Conservation (phyloP, 2,329 filamentous ascomycete genomes). For the Cercospora sp. region DNA sequence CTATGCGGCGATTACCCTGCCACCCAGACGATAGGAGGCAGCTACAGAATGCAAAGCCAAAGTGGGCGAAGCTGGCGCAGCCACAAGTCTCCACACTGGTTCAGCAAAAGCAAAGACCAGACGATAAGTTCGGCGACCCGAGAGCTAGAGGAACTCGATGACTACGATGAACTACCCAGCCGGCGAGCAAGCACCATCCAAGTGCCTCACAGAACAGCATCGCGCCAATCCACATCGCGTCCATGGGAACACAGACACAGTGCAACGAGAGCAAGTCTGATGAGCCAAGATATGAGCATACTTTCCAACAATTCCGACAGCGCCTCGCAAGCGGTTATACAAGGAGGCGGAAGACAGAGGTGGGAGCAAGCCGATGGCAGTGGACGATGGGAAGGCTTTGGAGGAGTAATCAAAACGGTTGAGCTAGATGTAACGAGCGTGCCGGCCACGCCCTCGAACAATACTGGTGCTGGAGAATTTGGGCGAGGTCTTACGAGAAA, state of each 20-base stretch:
- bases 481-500: conserved; percentile 20
- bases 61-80: conserved; percentile 12
- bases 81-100: conserved; percentile 7
- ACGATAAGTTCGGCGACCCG: conserved; percentile 6
- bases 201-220: background rate
- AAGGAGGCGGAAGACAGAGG: conserved; percentile 18
- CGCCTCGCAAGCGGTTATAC: conserved; percentile 6
- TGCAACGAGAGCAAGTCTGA: background rate
- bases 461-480: conserved; percentile 15
- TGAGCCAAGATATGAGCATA: conserved; percentile 13
- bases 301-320: background rate
- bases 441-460: conserved; percentile 8
- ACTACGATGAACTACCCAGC: conserved; percentile 7
- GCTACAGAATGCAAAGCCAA: conserved; percentile 12
- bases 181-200: conserved; percentile 8
- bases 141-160: conserved; percentile 6
- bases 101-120: conserved; percentile 12
- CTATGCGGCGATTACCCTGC: conserved; percentile 13
- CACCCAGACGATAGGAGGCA: conserved; percentile 17
- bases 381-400: conserved; percentile 22
- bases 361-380: conserved; percentile 17
- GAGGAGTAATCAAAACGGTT: conserved; percentile 22
- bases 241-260: background rate
- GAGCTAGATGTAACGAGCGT: conserved; percentile 21
- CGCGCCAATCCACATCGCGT: background rate